Evolutionary conservation across 495 filamentous ascomycete genomes (phyloP), one percentile per base, ranked within the genome.

Genomic region (Xylaria curta): DNA sequence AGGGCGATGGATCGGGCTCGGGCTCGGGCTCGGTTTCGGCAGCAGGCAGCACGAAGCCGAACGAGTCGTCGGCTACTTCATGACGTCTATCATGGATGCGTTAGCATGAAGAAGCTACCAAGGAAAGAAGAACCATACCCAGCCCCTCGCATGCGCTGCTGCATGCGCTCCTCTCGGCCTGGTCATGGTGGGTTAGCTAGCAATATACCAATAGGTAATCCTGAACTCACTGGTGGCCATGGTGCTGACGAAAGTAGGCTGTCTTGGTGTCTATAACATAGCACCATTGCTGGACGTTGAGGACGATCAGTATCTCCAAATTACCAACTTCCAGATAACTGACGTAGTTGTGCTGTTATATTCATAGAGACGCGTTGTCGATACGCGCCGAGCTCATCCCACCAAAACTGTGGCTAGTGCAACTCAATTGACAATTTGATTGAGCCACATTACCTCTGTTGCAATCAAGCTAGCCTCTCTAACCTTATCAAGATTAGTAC

Each of bases 131-230:
- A 53, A 36, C 68, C 78, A 66, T 81, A 85, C 83, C 79, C 80
- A 61, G 84, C 84, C 33, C 84, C 84, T 71, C 84, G 83, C 80
- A 86, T 85, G 79, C 84, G 84, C 76, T 84, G 81, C 70, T 81
- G 81, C 80, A 85, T 81, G 71, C 84, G 84, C 76, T 85, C 84
- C 74, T 85, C 79, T 77, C 84, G 81, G 67, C 77, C 80, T 83
- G 64, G 28, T 21, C 51, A 71, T 56, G 21, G 33, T 10, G 58
- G 69, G 67, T 81, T 76, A 80, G 77, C 54, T 76, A 80, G 77
- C 54, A 61, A 63, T 51, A 40, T 38, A 9, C 15, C 13, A 26
- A 13, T 38, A 40, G n/a, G 17, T 31, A 12, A 66, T 64, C 24
- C 33, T 15, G 9, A 13, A 71, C 77, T 75, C 73, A 79, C 77